A percentile compares a stretch with the other conserved stretches of the same genome.
Evolutionary conservation across 257 asterid species (phyloP).

Genomic region (Nicotiana sylvestris): DNA sequence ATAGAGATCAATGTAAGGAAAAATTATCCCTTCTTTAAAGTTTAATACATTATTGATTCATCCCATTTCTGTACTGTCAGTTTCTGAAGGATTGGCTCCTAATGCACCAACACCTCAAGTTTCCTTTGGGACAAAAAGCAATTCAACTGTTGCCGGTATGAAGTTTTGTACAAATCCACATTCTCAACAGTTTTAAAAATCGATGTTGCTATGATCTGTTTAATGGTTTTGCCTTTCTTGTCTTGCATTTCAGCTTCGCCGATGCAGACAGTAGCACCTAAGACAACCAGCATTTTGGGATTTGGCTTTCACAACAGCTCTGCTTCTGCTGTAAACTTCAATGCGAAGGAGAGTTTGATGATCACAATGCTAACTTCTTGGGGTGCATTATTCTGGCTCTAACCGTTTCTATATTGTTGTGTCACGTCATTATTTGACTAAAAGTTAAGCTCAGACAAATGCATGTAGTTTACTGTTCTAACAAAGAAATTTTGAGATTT

Average conservation of each 20-base stretch:
- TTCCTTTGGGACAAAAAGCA: constrained; percentile 37
- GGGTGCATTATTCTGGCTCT: constrained; percentile 11
- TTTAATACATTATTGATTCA: background rate
- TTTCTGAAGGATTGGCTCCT: constrained; percentile 30
- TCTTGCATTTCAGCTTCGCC: constrained; percentile 52
- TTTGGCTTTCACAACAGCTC: constrained; percentile 28
- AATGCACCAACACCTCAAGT: constrained; percentile 48
- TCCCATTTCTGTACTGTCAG: background rate
- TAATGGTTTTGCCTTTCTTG: background rate
- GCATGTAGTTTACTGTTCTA: too few relatives aligned
- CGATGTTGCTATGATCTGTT: background rate
- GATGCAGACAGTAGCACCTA: constrained; percentile 29
- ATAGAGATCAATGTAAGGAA: background rate
- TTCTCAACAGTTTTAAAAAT: background rate
- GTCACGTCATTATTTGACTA: background rate
- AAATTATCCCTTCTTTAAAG: background rate
- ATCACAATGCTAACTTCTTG: constrained; percentile 19
- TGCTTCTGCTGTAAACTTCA: constrained; percentile 32
- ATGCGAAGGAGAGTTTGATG: constrained; percentile 21
- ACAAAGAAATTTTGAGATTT: too few relatives aligned
- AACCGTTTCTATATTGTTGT: background rate
- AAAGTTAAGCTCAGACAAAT: background rate
- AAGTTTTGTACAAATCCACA: background rate
- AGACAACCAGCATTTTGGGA: constrained; percentile 32
- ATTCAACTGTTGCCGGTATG: constrained; percentile 49